A percentile compares a stretch with the other conserved stretches of the same genome.
Evolutionary conservation across 495 filamentous ascomycete genomes (phyloP).

Genomic region (Hypoxylon cercidicola): DNA sequence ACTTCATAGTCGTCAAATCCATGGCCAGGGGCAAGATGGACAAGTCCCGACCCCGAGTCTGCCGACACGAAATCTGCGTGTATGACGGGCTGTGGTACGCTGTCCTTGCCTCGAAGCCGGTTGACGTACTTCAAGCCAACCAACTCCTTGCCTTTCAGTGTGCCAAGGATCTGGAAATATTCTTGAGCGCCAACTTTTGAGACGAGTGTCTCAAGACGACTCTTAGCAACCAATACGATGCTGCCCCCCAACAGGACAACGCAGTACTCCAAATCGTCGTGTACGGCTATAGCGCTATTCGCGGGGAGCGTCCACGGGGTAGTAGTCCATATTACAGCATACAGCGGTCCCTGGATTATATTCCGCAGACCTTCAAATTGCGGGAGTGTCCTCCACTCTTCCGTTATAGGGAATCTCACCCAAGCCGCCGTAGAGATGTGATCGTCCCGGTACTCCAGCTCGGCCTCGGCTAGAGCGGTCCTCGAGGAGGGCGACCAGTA

Average conservation of each 20-base stretch:
- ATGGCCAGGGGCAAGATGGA: conserved; percentile 94
- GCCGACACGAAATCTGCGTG: conserved; percentile 87
- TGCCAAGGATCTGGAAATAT: conserved; percentile 61
- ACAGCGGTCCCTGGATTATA: conserved; percentile 57
- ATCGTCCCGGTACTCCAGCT: conserved; percentile 91
- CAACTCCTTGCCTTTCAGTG: conserved; percentile 73
- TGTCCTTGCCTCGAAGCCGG: conserved; percentile 64
- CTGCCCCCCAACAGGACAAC: conserved; percentile 70
- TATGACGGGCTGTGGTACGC: conserved; percentile 72
- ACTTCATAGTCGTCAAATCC: conserved; percentile 96
- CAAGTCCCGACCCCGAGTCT: conserved; percentile 88
- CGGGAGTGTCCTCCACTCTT: conserved; percentile 55
- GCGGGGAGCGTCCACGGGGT: conserved; percentile 98
- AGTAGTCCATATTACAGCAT: conserved; percentile 93
- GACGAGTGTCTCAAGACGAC: conserved; percentile 64
- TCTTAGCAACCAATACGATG: conserved; percentile 66
- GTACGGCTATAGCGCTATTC: conserved; percentile 87
- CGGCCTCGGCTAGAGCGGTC: conserved; percentile 93
- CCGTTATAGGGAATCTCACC: conserved; percentile 77
- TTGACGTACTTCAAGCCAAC: conserved; percentile 72
- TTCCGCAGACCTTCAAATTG: conserved; percentile 47
- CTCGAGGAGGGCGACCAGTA: conserved; percentile 95
- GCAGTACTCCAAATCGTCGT: conserved; percentile 75
- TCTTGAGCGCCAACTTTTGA: conserved; percentile 41
- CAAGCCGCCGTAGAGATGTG: conserved; percentile 84